phyloP scores from a whole-genome alignment of 148 eudicot genomes.

The Camellia lanceoleosa region DNA sequence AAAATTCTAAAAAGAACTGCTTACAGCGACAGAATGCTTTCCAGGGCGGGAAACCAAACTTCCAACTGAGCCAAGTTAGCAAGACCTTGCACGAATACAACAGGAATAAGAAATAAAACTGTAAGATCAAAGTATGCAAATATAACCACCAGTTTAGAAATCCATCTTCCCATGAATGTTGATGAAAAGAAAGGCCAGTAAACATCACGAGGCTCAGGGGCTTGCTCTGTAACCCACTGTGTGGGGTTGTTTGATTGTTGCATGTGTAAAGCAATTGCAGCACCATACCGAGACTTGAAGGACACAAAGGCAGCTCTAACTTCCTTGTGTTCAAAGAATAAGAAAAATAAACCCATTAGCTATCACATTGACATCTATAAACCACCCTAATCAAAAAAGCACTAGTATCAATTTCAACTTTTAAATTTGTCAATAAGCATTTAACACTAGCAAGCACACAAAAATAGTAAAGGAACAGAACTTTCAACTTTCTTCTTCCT shows the following conservation, averaged over 20 bases:
- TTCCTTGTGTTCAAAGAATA: constrained; percentile 40
- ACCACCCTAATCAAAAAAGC: neutral
- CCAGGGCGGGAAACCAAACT: constrained; percentile 56
- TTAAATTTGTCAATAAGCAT: neutral
- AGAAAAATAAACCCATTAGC: constrained; percentile 19
- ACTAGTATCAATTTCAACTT: constrained; percentile 14
- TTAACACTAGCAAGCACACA: neutral
- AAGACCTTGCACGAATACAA: constrained; percentile 69
- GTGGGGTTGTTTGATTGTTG: constrained; percentile 71
- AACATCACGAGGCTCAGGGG: constrained; percentile 82
- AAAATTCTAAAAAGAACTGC: constrained; percentile 13
- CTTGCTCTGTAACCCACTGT: constrained; percentile 63
- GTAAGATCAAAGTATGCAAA: constrained; percentile 50
- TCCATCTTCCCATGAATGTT: constrained; percentile 63
- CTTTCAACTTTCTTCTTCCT: constrained; percentile 1
- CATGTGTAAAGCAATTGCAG: constrained; percentile 52
- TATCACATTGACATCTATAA: constrained; percentile 2
- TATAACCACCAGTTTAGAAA: constrained; percentile 50
- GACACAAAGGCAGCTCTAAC: constrained; percentile 83
- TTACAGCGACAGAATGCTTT: constrained; percentile 43
- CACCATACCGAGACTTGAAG: constrained; percentile 72
- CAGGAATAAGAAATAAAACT: constrained; percentile 62
- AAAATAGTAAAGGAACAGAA: neutral
- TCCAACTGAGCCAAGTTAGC: constrained; percentile 64
- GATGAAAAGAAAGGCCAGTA: constrained; percentile 75